phyloP scores from a whole-genome alignment of 352 stramenopile species.

The Phytophthora multivora region DNA sequence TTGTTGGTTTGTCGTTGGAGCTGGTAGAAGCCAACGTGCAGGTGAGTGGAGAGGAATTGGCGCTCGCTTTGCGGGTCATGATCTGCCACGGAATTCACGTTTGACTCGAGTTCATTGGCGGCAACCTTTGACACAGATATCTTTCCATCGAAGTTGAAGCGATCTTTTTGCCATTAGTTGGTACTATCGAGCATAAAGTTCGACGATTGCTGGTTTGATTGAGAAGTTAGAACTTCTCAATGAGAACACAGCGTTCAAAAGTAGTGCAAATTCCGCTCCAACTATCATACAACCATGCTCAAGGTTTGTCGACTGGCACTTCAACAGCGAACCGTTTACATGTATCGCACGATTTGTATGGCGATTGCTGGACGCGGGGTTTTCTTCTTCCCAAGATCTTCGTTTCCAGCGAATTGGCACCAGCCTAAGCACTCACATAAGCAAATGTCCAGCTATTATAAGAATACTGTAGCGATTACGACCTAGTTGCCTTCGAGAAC shows the following conservation, averaged over 20 bases:
- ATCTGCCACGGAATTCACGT: background rate
- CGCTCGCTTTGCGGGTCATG: conserved; percentile 13
- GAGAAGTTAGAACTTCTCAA: background rate
- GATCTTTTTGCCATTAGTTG: background rate
- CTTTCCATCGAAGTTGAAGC: conserved; percentile 32
- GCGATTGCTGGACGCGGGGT: conserved; percentile 1
- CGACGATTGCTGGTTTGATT: background rate
- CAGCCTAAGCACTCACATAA: background rate
- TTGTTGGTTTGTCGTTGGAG: conserved; percentile 9
- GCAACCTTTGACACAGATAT: conserved; percentile 21
- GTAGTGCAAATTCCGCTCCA: no score
- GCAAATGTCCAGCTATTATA: background rate
- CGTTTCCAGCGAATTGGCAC: background rate
- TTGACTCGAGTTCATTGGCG: conserved; percentile 11
- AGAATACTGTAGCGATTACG: background rate
- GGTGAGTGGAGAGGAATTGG: background rate
- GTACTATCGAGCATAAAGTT: background rate
- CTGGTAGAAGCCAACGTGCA: background rate
- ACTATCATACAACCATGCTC: background rate
- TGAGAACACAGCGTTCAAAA: no score
- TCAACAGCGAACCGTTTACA: background rate
- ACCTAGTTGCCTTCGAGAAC: background rate
- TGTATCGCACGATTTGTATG: conserved; percentile 7
- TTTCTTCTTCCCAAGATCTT: background rate
- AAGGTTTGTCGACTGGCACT: background rate